These are phyloP conservation scores for Mycena belliarum DNA, from an alignment of 768 basidiomycete genomes.

Conservation along the genomic window DNA sequence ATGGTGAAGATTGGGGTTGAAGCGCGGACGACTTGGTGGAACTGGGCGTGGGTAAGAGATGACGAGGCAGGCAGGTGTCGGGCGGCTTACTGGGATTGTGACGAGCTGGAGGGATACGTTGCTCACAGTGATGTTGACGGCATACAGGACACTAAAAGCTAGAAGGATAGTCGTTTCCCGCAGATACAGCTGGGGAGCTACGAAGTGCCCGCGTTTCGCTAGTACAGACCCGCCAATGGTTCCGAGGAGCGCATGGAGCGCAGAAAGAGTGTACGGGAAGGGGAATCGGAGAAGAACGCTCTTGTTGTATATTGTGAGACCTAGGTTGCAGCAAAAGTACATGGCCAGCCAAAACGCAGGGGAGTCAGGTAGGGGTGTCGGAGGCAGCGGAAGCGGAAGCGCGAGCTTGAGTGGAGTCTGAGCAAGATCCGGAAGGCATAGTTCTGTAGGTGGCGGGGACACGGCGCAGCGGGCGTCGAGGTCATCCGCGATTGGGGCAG, in stretches of 20 bases:
- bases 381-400: not conserved
- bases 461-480: slow-evolving; percentile 3
- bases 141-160: slow-evolving; percentile 87
- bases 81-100: slow-evolving; percentile 75
- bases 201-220: slow-evolving; percentile 47
- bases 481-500: too few relatives aligned
- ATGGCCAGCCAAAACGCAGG: slow-evolving; percentile 65
- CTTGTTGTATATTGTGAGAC: slow-evolving; percentile 95
- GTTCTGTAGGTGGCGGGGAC: slow-evolving; percentile 13
- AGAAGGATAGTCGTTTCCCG: slow-evolving; percentile 63
- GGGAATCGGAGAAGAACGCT: slow-evolving; percentile 88
- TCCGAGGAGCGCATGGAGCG: slow-evolving; percentile 86
- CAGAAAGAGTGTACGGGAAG: slow-evolving; percentile 94
- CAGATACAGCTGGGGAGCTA: slow-evolving; percentile 53
- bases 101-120: slow-evolving; percentile 89
- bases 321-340: slow-evolving; percentile 91
- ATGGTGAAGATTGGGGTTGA: slow-evolving; percentile 93
- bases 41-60: slow-evolving; percentile 45
- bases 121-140: slow-evolving; percentile 92
- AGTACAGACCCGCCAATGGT: slow-evolving; percentile 57
- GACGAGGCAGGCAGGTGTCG: not conserved
- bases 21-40: slow-evolving; percentile 96
- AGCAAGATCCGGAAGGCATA: slow-evolving; percentile 16
- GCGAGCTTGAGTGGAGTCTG: slow-evolving; percentile 16
- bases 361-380: slow-evolving; percentile 21